A percentile compares a stretch with the other conserved stretches of the same genome.
These are phyloP conservation scores for Elsinoe fawcettii DNA, from an alignment of 2,329 filamentous ascomycete species.

Conservation along the genomic window DNA sequence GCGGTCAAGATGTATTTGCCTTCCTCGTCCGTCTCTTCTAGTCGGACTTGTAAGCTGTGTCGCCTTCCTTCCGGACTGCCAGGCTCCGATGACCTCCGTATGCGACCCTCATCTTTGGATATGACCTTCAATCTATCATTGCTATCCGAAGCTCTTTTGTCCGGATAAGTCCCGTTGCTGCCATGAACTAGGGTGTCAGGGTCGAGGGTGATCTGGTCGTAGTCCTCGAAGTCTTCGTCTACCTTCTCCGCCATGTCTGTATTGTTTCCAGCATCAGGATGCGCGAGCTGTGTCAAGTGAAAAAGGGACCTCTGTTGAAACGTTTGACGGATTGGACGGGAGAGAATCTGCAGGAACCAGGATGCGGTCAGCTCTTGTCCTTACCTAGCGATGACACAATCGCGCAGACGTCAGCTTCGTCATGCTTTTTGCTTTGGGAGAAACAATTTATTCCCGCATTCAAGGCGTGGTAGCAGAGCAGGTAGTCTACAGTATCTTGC, in stretches of 20 bases:
- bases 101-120: conserved; percentile 15
- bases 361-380: conserved; percentile 9
- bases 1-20: conserved; percentile 43
- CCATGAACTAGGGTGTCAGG: conserved; percentile 32
- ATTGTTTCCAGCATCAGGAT: neutral
- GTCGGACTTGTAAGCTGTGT: conserved; percentile 40
- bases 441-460: neutral
- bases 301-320: neutral
- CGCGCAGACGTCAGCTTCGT: neutral
- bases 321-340: conserved; percentile 3
- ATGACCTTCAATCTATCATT: neutral
- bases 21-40: conserved; percentile 40
- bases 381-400: neutral
- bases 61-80: conserved; percentile 19
- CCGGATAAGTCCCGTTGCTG: conserved; percentile 19
- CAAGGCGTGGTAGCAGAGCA: too few species aligned
- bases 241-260: conserved; percentile 14
- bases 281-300: neutral
- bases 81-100: conserved; percentile 14
- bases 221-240: conserved; percentile 36
- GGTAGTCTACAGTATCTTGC: too few species aligned
- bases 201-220: conserved; percentile 33
- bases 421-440: neutral
- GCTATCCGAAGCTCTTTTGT: conserved; percentile 1
- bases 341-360: conserved; percentile 9